phyloP scores from a whole-genome alignment of 2,329 filamentous ascomycete species.

The Trichoderma gracile region DNA sequence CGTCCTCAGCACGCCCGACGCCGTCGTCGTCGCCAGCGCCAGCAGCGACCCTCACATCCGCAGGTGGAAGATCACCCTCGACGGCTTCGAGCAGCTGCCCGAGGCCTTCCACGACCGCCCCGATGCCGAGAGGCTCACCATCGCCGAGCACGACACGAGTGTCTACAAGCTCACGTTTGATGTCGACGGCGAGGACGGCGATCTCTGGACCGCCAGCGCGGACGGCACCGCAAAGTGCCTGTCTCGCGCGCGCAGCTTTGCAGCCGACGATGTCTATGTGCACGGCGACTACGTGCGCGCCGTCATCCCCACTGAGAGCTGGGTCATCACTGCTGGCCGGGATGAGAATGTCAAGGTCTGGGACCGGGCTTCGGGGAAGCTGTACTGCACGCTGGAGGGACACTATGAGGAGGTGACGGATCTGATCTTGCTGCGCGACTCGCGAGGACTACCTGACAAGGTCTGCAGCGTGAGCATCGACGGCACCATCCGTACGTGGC shows the following conservation, averaged over 20 bases:
- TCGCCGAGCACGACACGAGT: slow-evolving; percentile 85
- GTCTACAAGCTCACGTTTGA: slow-evolving; percentile 82
- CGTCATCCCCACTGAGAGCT: slow-evolving; percentile 71
- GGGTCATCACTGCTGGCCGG: slow-evolving; percentile 83
- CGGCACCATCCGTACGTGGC: slow-evolving; percentile 83
- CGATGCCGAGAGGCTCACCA: slow-evolving; percentile 50
- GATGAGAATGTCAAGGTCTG: slow-evolving; percentile 92
- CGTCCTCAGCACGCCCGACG: slow-evolving; percentile 50
- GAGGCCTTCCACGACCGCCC: slow-evolving; percentile 47
- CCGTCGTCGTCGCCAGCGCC: slow-evolving; percentile 69
- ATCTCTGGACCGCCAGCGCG: slow-evolving; percentile 90
- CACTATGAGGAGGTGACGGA: slow-evolving; percentile 94
- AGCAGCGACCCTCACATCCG: slow-evolving; percentile 80
- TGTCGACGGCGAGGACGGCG: slow-evolving; percentile 57
- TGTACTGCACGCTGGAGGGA: slow-evolving; percentile 73
- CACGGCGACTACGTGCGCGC: slow-evolving; percentile 92
- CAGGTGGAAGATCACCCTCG: slow-evolving; percentile 65
- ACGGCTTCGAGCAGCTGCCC: slow-evolving; percentile 55
- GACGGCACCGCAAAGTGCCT: slow-evolving; percentile 87
- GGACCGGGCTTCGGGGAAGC: slow-evolving; percentile 71
- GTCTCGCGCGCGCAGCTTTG: slow-evolving; percentile 66
- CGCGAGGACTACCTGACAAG: slow-evolving; percentile 41
- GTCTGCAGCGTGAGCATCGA: slow-evolving; percentile 88
- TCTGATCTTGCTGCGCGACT: slow-evolving; percentile 60
- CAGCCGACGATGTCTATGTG: slow-evolving; percentile 67